Conservation (phyloP, 225 moss, liverwort and hornwort species). For the Rhytidiadelphus loreus region DNA sequence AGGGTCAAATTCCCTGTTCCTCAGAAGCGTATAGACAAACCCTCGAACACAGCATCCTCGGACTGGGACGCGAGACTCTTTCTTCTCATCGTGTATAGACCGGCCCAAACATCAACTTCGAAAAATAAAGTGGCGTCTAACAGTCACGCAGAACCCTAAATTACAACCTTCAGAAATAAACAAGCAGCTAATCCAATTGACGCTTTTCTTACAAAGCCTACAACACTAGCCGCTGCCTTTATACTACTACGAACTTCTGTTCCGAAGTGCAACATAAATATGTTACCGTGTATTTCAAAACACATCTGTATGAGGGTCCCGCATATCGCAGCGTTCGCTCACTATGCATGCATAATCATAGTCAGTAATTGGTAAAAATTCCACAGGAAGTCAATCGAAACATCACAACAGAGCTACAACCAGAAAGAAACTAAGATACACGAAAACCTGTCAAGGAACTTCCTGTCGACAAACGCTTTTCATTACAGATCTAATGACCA, state of each 20-base stretch:
- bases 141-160: slow-evolving; percentile 21
- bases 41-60: background rate
- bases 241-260: background rate
- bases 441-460: background rate
- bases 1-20: background rate
- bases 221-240: background rate
- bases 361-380: background rate
- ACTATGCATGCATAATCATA: background rate
- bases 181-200: background rate
- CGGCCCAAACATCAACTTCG: background rate
- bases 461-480: background rate
- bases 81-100: background rate
- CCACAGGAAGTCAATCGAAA: background rate
- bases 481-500: slow-evolving; percentile 6
- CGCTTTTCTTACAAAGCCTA: background rate
- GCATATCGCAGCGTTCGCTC: background rate
- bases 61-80: background rate
- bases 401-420: background rate
- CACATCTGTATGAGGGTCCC: background rate
- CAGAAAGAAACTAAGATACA: background rate
- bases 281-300: background rate
- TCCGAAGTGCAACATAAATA: background rate
- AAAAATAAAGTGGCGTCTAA: background rate
- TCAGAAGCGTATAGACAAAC: background rate
- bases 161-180: background rate